Evolutionary conservation across 1,284 basidiomycete species (phyloP).

Genomic region (Sanghuangporus weigelae): DNA sequence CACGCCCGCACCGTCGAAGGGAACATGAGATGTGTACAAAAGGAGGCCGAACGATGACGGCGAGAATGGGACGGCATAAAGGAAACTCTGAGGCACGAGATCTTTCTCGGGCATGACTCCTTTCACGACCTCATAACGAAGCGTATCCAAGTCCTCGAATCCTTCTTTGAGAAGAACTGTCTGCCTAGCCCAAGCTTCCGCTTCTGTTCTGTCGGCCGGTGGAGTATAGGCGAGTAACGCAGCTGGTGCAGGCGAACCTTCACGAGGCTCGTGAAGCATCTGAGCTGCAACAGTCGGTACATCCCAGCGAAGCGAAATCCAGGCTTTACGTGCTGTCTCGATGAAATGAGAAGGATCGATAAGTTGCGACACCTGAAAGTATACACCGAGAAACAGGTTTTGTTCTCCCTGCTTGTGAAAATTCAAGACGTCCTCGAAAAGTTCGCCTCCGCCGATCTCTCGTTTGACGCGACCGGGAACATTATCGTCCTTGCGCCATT

Average conservation of each 20-base stretch:
- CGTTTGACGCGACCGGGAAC: background rate
- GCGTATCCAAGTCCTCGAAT: conserved; percentile 16
- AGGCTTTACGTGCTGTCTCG: conserved; percentile 8
- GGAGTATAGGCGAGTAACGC: conserved; percentile 13
- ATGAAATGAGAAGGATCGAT: conserved; percentile 2
- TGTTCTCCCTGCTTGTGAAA: conserved; percentile 7
- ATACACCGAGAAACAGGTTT: conserved; percentile 8
- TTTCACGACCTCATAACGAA: conserved; percentile 16
- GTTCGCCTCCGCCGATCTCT: conserved; percentile 6
- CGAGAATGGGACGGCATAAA: conserved; percentile 18
- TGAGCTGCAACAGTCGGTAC: conserved; percentile 17
- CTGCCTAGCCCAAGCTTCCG: conserved; percentile 13
- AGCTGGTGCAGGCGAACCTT: background rate
- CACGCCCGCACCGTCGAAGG: conserved; percentile 20
- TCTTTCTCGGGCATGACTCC: conserved; percentile 13
- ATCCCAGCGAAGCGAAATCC: conserved; percentile 17
- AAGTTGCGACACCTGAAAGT: background rate
- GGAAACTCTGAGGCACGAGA: conserved; percentile 19
- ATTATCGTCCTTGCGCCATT: conserved; percentile 1
- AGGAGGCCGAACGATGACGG: conserved; percentile 16
- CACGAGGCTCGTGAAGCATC: conserved; percentile 5
- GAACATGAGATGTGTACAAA: conserved; percentile 18
- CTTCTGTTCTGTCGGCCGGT: conserved; percentile 6
- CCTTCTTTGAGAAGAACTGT: conserved; percentile 16
- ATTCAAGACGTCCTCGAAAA: conserved; percentile 5